Evolutionary conservation across 768 basidiomycete species (phyloP), one percentile per base, ranked within the genome.

Genomic region (Mycena leptocephala): DNA sequence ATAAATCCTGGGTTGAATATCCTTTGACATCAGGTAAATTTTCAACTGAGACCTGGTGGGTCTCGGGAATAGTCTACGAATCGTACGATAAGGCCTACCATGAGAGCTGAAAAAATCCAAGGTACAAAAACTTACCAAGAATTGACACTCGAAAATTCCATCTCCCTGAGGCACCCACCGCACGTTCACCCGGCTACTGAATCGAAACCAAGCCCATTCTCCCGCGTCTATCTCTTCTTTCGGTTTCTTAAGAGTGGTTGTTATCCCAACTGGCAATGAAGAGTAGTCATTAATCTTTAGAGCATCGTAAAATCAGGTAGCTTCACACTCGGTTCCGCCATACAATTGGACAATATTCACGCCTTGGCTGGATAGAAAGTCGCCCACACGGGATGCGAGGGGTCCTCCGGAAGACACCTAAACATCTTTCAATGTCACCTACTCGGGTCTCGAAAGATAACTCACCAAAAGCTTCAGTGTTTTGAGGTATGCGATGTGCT

Each of bases 101-200:
- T 28, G 58, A 72, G 33, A 55, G 33, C 16, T 26, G 28, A 26
- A 5, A 72, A n/a, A n/a, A n/a, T n/a, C n/a, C n/a, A n/a, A n/a
- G n/a, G n/a, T 20, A 13, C n/a, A 32, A 22, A 37, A 16, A 64
- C 72, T 55, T 20, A 89, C 89, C 79, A 88, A 70, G 22, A 86
- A 81, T 56, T 87, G 87, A 26, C 80, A 83, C 67, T 89, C 88
- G 59, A 81, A 87, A 1, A 83, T 83, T 9, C 82, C 85, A 26
- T 88, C 85, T 0, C 79, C 86, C 61, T 86, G 87, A 9, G 83
- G 74, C 2, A 82, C 77, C 88, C 88, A 88, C 13, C 84, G 70
- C 11, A 86, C 73, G 7, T 78, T 80, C 2, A 79, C 72, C 2
- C 82, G 76, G 5, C 83, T 81, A 20, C 76, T 78, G 63, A 85